Evolutionary conservation across 2,329 filamentous ascomycete genomes (phyloP).

Genomic region (Beauveria scarabaeidicola): DNA sequence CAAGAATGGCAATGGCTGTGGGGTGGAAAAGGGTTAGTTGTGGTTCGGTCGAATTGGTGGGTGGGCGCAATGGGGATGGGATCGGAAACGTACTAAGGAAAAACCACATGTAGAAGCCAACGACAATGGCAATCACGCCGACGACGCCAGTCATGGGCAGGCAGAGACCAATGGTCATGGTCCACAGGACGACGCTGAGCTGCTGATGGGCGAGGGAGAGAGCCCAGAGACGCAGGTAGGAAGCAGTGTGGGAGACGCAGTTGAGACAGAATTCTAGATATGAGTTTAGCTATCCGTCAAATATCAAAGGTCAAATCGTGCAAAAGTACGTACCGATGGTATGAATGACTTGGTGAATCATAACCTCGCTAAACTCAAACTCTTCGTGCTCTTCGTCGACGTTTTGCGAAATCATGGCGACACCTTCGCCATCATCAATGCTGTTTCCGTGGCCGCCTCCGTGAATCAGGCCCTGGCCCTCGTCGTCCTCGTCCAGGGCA

Average conservation of each 20-base stretch:
- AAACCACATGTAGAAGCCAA: constrained; percentile 86
- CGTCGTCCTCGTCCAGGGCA: constrained; percentile 82
- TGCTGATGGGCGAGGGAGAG: constrained; percentile 96
- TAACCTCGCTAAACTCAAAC: constrained; percentile 92
- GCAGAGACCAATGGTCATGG: constrained; percentile 81
- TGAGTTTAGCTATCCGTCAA: constrained; percentile 21
- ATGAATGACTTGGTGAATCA: constrained; percentile 99
- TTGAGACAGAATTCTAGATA: constrained; percentile 88
- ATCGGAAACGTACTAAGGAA: constrained; percentile 49
- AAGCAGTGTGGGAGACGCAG: constrained; percentile 97
- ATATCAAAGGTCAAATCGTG: not conserved
- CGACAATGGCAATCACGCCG: constrained; percentile 73
- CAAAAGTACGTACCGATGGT: constrained; percentile 67
- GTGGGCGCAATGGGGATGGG: not conserved
- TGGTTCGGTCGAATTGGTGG: not conserved
- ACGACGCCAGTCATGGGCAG: constrained; percentile 57
- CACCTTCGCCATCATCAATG: constrained; percentile 63
- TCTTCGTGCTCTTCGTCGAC: constrained; percentile 83
- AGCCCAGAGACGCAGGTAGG: constrained; percentile 97
- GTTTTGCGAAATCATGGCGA: constrained; percentile 83
- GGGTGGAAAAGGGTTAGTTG: constrained; percentile 17
- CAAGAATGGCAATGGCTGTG: constrained; percentile 53
- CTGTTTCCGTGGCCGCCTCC: constrained; percentile 46
- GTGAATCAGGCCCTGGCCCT: constrained; percentile 45
- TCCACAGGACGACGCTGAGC: constrained; percentile 91